phyloP scores from a whole-genome alignment of 495 filamentous ascomycete species.

The Neurospora sp. region DNA sequence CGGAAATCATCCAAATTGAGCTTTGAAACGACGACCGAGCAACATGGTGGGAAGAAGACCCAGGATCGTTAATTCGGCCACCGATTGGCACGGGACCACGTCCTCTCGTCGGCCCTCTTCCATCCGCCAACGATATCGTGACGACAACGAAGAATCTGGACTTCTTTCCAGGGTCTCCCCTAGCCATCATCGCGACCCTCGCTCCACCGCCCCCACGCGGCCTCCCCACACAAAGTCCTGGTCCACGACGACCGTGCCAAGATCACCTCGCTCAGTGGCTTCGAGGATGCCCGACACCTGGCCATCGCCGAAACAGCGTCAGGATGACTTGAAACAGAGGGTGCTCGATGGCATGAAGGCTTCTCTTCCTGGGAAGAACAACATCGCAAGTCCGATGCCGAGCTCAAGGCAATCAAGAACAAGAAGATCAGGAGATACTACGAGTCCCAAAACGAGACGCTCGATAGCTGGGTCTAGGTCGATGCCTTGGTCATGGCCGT shows the following conservation, averaged over 20 bases:
- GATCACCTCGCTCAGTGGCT: background rate
- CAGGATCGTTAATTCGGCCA: background rate
- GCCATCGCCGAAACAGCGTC: constrained; percentile 6
- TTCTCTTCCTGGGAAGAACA: constrained; percentile 27
- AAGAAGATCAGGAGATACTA: constrained; percentile 39
- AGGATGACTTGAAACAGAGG: constrained; percentile 28
- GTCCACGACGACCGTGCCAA: background rate
- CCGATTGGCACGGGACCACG: background rate
- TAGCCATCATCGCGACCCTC: background rate
- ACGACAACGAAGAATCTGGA: constrained; percentile 1
- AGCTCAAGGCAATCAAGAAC: constrained; percentile 37
- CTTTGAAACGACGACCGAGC: background rate
- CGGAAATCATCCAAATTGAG: background rate
- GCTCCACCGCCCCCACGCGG: background rate
- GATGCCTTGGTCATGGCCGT: constrained; percentile 39
- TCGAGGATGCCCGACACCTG: constrained; percentile 1
- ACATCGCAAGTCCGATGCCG: constrained; percentile 33
- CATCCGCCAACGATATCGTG: background rate
- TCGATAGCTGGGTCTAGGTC: constrained; percentile 45
- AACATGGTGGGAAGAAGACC: constrained; percentile 3
- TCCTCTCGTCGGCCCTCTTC: background rate
- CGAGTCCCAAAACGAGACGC: constrained; percentile 36
- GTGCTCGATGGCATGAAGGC: constrained; percentile 25
- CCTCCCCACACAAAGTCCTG: background rate
- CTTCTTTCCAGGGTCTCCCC: background rate